Conservation (phyloP, 2,329 filamentous ascomycete species). For the Paecilomyces formosus region DNA sequence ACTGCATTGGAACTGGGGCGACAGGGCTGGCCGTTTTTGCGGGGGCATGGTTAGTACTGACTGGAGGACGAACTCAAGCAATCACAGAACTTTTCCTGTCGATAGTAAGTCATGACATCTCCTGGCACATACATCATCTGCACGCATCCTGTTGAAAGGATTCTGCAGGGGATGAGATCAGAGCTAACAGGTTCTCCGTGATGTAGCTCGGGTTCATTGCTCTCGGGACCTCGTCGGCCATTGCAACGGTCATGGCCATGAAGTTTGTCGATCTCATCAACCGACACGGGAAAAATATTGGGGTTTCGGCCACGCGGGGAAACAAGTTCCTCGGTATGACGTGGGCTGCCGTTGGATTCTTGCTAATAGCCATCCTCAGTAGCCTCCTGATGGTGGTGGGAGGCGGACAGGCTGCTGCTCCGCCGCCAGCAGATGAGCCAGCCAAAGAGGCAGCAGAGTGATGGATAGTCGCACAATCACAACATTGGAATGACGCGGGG, state of each 20-base stretch:
- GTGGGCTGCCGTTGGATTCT: slow-evolving; percentile 46
- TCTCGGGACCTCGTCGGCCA: slow-evolving; percentile 66
- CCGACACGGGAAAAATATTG: slow-evolving; percentile 43
- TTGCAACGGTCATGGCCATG: slow-evolving; percentile 56
- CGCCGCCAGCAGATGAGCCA: slow-evolving; percentile 5
- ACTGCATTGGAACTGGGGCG: slow-evolving; percentile 50
- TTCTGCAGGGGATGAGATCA: background rate
- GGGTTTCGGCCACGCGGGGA: slow-evolving; percentile 44
- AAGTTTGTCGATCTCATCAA: slow-evolving; percentile 49
- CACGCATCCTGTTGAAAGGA: background rate
- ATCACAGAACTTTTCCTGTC: slow-evolving; percentile 45
- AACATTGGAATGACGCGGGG: background rate
- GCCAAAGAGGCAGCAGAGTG: slow-evolving; percentile 2
- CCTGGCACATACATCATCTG: background rate
- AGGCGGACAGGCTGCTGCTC: slow-evolving; percentile 4
- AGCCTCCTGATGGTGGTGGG: slow-evolving; percentile 21
- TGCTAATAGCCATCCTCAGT: slow-evolving; percentile 21
- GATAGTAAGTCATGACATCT: slow-evolving; percentile 21
- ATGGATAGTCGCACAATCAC: background rate
- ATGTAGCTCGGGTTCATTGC: slow-evolving; percentile 46
- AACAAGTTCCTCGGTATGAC: slow-evolving; percentile 51
- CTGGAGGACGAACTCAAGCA: slow-evolving; percentile 38
- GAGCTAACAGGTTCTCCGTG: background rate
- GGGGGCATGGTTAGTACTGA: slow-evolving; percentile 39
- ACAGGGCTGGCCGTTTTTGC: slow-evolving; percentile 45